These are phyloP conservation scores for Leccinum angustisporum DNA, from an alignment of 1,284 basidiomycete species.

Conservation along the genomic window DNA sequence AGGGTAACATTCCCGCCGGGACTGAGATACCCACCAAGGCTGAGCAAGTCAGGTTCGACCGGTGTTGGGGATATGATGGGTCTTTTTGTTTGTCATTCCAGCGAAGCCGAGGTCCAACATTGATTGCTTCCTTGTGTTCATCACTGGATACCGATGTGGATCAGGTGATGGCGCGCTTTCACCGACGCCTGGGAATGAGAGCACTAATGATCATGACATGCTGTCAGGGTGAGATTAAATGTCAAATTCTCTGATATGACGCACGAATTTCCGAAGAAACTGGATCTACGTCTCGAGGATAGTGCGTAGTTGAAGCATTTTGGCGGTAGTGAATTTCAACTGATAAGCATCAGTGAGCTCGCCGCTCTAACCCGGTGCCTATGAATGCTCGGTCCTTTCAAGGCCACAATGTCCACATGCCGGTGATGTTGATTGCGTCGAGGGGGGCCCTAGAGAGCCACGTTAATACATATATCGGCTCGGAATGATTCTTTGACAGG, in stretches of 20 bases:
- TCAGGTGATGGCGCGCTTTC: conserved; percentile 49
- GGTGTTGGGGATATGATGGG: conserved; percentile 1
- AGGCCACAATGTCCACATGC: conserved; percentile 30
- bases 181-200: conserved; percentile 43
- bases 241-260: conserved; percentile 29
- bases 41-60: conserved; percentile 19
- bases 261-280: conserved; percentile 52
- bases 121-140: conserved; percentile 39
- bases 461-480: conserved; percentile 54
- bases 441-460: conserved; percentile 65
- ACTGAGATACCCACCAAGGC: conserved; percentile 20
- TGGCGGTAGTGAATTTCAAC: conserved; percentile 51
- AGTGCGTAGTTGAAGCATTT: conserved; percentile 51
- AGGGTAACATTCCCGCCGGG: conserved; percentile 2
- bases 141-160: conserved; percentile 52
- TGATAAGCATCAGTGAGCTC: conserved; percentile 59
- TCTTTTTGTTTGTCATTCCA: conserved; percentile 11
- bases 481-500: conserved; percentile 26
- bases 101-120: conserved; percentile 21
- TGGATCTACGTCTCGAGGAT: conserved; percentile 66
- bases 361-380: conserved; percentile 57
- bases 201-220: conserved; percentile 28
- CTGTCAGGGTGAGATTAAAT: conserved; percentile 17
- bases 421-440: conserved; percentile 72
- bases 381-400: background rate